phyloP scores from a whole-genome alignment of 1,284 basidiomycete genomes.

The Boletellus deceptivus region DNA sequence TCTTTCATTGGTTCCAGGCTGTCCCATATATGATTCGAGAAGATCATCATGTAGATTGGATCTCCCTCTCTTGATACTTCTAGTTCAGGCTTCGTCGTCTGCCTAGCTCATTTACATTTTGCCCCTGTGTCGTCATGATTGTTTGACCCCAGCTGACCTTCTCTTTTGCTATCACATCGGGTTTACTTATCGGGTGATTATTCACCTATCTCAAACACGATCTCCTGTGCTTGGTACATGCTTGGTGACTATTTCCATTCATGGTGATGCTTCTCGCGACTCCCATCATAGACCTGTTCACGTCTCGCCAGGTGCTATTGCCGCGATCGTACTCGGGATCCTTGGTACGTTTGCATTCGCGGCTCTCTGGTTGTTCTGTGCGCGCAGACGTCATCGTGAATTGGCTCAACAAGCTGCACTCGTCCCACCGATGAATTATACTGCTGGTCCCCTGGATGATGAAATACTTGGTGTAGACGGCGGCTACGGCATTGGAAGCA shows the following conservation, averaged over 20 bases:
- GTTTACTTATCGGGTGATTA: constrained; percentile 12
- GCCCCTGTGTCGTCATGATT: constrained; percentile 16
- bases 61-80: not conserved
- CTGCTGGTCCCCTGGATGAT: constrained; percentile 21
- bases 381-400: constrained; percentile 28
- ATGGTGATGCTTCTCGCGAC: constrained; percentile 7
- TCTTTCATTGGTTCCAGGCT: not conserved
- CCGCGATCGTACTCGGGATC: constrained; percentile 26
- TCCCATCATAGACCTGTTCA: constrained; percentile 7
- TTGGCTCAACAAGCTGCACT: constrained; percentile 18
- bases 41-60: constrained; percentile 12
- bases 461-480: constrained; percentile 21
- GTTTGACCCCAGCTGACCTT: constrained; percentile 19
- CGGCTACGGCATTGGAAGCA: constrained; percentile 1
- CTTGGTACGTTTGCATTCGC: constrained; percentile 27
- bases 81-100: constrained; percentile 2
- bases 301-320: constrained; percentile 27
- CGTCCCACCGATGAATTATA: constrained; percentile 7
- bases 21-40: constrained; percentile 8
- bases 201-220: constrained; percentile 5
- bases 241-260: constrained; percentile 2
- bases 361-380: constrained; percentile 33
- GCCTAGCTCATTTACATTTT: constrained; percentile 9
- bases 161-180: constrained; percentile 14
- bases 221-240: constrained; percentile 4